Base-by-base conservation (phyloP, 169 alveolate species). In the Plasmodium reichenowi region DNA sequence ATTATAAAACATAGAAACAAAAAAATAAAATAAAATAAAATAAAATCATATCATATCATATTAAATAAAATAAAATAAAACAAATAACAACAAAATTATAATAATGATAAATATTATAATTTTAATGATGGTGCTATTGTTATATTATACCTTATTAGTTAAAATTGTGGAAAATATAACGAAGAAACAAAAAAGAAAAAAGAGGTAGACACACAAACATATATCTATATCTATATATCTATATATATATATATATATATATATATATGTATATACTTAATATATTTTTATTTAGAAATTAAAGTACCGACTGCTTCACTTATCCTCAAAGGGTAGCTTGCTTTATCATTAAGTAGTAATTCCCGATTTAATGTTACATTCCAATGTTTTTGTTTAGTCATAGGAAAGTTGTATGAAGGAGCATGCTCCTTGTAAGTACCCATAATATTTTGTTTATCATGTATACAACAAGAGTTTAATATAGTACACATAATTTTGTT, bases 401-500 rank as follows among this genome's bases (percentile, higher is more conserved):
- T 43, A 45, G 45, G 15, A 0, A 50, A 12, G 20, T 12, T 9
- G n/a, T 12, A 15, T n/a, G 43, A 54, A 3, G 83, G 83, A 26
- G 52, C 6, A 7, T 24, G 10, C 9, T 52, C 13, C n/a, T 12
- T 62, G 17, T 50, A 48, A 9, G 15, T 45, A 0, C 3, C 0
- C 64, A 47, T 1, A 47, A 17, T 9, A 8, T 47, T 9, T 10
- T 70, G 15, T 13, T 17, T 70, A 38, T 38, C 47, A 38, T 43
- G 43, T 52, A 54, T 72, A 76, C 24, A 60, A 76, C 20, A 54
- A 48, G 52, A 4, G 17, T 38, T 38, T 48, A n/a, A 8, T 29
- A 76, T 5, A 43, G 24, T 47, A 8, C 64, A 45, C 68, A 63
- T 64, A n/a, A 76, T 17, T 13, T 66, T 66, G 26, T 56, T 26